Evolutionary conservation across 2,329 filamentous ascomycete species (phyloP), one percentile per base, ranked within the genome.

Genomic region (Bipolaris sorokiniana): DNA sequence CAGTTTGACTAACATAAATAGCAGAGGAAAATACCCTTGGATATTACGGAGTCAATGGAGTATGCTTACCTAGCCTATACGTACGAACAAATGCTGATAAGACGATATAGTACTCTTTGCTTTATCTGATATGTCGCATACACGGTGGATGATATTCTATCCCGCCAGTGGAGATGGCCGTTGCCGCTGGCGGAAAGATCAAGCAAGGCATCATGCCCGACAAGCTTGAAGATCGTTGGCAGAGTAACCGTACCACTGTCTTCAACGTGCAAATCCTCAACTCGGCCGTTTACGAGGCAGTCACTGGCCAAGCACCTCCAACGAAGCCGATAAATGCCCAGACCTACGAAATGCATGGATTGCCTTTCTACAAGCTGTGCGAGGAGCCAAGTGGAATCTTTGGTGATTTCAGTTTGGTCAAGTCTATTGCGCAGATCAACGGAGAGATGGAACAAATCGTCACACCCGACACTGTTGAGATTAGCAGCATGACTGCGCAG

Each of bases 71-170:
- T 22, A 23, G 13, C 9, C 10, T 16, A 3, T 3, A 33, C 10
- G 23, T 7, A 6, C 16, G 23, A n/a, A 5, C 51, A 36, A 13
- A 47, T 23, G 13, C 16, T 75, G 95, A 95, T 85, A 94, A 95
- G 80, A 95, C 96, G 46, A 90, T 94, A 79, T 93, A 95, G 71
- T 76, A 80, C 76, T 86, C 83, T 1, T 90, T 87, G 13, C 84
- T 91, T 3, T 88, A 90, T 68, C 79, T 91, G 34, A 86, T 90
- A 59, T 86, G 90, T 66, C 87, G 87, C 76, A 87, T 91, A 16
- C 83, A 83, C 77, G 84, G 83, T 74, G 81, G 78, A 63, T 55
- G 50, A 4, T 6, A 10, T 15, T 11, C 1, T 18, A 22, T 22
- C 22, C 22, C 34, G 36, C 10, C 40, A 40, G 22, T 33, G 67